Evolutionary conservation across 495 filamentous ascomycete genomes (phyloP), one percentile per base, ranked within the genome.

Genomic region (Trichoderma parareesei): DNA sequence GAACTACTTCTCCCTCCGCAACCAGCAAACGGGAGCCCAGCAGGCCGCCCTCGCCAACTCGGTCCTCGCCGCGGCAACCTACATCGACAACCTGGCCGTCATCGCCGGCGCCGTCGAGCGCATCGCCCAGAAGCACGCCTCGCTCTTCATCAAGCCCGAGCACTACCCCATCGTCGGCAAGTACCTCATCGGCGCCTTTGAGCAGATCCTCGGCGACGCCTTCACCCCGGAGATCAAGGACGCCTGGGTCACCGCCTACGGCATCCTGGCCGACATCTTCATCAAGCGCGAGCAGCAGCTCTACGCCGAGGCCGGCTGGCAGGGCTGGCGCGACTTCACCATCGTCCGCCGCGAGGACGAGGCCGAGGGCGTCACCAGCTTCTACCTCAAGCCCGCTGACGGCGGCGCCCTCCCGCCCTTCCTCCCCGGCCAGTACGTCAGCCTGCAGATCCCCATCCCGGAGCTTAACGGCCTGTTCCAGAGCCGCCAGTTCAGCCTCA

Each of bases 61-160:
- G 13, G 81, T 92, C 42, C 85, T 86, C 69, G 86, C 85, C 41
- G 91, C 91, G 67, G 89, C 89, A 64, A 78, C 79, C 27, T 79
- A 90, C 72, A 88, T 91, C 71, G 88, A 90, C 73, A 80, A 90
- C 74, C 81, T 90, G 6, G 78, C 76, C 63, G 84, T 80, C 37
- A 79, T 92, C 5, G 66, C 72, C 42, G 78, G 81, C 6, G 84
- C 86, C 43, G 81, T 92, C n/a, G 85, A 87, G 73, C 80, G 85
- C 67, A 90, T 92, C 71, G 86, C 86, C 71, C 81, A 89, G 73
- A 91, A 90, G 74, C 89, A 92, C 67, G 88, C 84, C 53, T 88
- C 85, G 0, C 82, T 91, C 40, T 85, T 85, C 73, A 85, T 92
- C 68, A 74, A 81, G 64, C 83, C 89, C 33, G 86, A 82, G 8